A percentile compares a stretch with the other conserved stretches of the same genome.
These are phyloP conservation scores for Backusella westeae DNA, from an alignment of 192 early-diverging fungal species.

Conservation along the genomic window DNA sequence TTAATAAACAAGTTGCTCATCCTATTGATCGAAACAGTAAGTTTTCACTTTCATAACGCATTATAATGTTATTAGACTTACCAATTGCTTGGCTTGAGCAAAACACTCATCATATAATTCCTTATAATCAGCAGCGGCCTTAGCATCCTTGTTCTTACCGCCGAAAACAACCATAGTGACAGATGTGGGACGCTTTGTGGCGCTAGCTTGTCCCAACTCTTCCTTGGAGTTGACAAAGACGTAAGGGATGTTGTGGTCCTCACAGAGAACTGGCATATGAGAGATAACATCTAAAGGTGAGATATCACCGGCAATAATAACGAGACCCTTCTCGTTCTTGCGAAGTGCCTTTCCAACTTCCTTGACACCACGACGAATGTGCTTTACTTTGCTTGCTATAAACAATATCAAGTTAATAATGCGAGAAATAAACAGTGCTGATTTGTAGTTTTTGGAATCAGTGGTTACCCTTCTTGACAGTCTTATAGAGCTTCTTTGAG, in stretches of 20 bases:
- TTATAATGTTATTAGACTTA: conserved; percentile 23
- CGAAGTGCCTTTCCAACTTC: conserved; percentile 96
- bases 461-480: conserved; percentile 83
- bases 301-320: conserved; percentile 95
- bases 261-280: conserved; percentile 96
- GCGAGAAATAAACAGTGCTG: not conserved
- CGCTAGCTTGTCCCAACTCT: conserved; percentile 88
- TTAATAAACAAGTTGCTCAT: conserved; percentile 34
- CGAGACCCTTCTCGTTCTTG: conserved; percentile 93
- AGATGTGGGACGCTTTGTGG: conserved; percentile 94
- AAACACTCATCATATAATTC: conserved; percentile 83
- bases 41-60: not conserved
- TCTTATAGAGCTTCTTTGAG: conserved; percentile 83
- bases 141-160: conserved; percentile 68
- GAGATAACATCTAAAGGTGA: conserved; percentile 97
- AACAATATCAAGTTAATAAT: not conserved
- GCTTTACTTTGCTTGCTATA: conserved; percentile 81
- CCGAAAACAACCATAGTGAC: conserved; percentile 86
- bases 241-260: conserved; percentile 93
- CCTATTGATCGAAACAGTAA: not conserved
- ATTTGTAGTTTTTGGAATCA: conserved; percentile 9
- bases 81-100: conserved; percentile 75
- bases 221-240: conserved; percentile 95
- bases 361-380: conserved; percentile 93
- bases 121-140: conserved; percentile 80